Conservation (phyloP, 2,329 filamentous ascomycete genomes). For the Hymenoscyphus scutula region DNA sequence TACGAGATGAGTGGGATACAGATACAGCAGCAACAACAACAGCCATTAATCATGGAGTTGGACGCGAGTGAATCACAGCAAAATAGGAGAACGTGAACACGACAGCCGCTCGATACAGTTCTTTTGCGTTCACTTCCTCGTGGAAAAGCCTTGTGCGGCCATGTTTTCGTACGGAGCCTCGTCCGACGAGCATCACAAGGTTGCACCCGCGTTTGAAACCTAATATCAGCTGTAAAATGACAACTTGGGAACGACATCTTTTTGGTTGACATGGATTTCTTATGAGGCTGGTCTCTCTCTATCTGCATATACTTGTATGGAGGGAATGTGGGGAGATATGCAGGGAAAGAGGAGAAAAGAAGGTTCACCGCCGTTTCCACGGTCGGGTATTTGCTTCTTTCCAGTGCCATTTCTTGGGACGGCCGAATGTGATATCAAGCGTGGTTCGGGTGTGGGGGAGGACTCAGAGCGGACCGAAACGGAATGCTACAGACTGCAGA, state of each 20-base stretch:
- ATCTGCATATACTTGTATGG: neutral
- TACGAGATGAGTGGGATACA: conserved; percentile 8
- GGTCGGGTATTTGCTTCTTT: conserved; percentile 6
- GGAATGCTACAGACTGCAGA: conserved; percentile 26
- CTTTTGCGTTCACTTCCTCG: conserved; percentile 6
- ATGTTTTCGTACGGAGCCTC: conserved; percentile 3
- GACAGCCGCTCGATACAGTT: neutral
- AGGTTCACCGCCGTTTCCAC: conserved; percentile 12
- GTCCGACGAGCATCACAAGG: neutral
- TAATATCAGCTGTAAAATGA: neutral
- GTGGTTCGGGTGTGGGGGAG: conserved; percentile 14
- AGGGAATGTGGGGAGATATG: neutral
- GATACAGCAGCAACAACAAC: neutral
- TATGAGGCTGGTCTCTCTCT: neutral
- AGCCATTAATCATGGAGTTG: conserved; percentile 4
- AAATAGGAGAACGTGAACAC: conserved; percentile 4
- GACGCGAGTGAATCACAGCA: conserved; percentile 1
- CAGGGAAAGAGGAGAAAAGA: neutral
- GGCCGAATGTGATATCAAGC: conserved; percentile 12
- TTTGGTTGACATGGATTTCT: neutral
- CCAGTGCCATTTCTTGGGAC: conserved; percentile 6
- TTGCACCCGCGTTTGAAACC: conserved; percentile 2
- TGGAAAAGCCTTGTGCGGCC: conserved; percentile 5
- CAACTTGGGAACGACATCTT: neutral
- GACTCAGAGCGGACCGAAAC: conserved; percentile 19